Conservation (phyloP, 169 alveolate species). For the Eimeria nieschulzi region DNA sequence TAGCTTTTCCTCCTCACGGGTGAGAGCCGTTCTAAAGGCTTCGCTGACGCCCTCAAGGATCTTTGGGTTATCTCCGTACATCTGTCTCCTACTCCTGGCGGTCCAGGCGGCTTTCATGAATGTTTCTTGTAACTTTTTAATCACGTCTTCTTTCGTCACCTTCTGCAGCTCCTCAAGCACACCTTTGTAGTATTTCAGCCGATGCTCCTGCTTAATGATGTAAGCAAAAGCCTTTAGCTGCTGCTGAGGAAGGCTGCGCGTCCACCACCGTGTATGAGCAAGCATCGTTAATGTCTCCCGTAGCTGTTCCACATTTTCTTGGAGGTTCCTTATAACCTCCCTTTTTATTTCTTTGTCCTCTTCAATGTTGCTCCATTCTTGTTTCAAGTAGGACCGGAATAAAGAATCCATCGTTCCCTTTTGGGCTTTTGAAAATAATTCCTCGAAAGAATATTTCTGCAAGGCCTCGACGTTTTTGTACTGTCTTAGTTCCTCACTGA, state of each 20-base stretch:
- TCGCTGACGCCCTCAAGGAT: background rate
- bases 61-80: background rate
- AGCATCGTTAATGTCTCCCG: background rate
- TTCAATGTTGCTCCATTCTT: too few relatives aligned
- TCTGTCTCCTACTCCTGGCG: background rate
- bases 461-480: too few relatives aligned
- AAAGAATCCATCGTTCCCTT: too few relatives aligned
- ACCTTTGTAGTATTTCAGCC: background rate
- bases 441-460: too few relatives aligned
- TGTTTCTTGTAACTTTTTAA: background rate
- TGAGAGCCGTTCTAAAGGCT: background rate
- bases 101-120: background rate
- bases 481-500: too few relatives aligned
- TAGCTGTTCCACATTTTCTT: background rate
- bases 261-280: background rate
- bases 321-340: too few relatives aligned
- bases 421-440: too few relatives aligned
- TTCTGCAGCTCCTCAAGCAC: background rate
- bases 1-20: background rate
- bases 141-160: background rate
- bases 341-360: too few relatives aligned
- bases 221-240: background rate
- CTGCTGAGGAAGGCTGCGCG: background rate
- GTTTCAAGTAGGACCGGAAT: too few relatives aligned
- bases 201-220: background rate